phyloP scores from a whole-genome alignment of 2,329 filamentous ascomycete genomes.

The Emergomyces pasteurianus region DNA sequence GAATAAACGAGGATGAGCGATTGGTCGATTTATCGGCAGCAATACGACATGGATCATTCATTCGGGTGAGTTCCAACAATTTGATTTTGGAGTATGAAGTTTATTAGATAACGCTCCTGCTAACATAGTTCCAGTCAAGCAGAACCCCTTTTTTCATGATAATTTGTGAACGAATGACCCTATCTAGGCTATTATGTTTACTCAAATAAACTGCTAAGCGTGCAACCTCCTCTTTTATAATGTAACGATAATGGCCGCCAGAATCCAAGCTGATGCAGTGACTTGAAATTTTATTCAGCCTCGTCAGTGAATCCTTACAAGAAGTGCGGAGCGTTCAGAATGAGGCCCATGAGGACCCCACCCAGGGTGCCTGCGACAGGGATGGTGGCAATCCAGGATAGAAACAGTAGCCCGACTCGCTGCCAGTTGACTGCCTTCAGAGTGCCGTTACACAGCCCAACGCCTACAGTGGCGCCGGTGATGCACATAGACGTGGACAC shows the following conservation, averaged over 20 bases:
- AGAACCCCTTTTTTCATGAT: too few relatives aligned
- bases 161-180: too few relatives aligned
- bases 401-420: conserved; percentile 53
- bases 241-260: background rate
- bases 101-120: too few relatives aligned
- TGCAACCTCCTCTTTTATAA: background rate
- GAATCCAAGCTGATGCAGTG: background rate
- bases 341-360: conserved; percentile 40
- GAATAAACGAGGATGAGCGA: too few relatives aligned
- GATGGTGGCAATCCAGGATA: conserved; percentile 57
- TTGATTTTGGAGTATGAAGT: too few relatives aligned
- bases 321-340: conserved; percentile 51
- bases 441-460: conserved; percentile 64
- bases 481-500: conserved; percentile 73
- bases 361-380: conserved; percentile 49
- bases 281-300: background rate
- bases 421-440: conserved; percentile 64
- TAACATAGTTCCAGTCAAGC: too few relatives aligned
- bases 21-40: too few relatives aligned
- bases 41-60: too few relatives aligned
- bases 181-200: too few relatives aligned
- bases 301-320: background rate
- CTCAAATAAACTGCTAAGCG: too few relatives aligned
- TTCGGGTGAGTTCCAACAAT: too few relatives aligned
- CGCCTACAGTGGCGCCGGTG: conserved; percentile 65